A percentile compares a stretch with the other conserved stretches of the same genome.
Evolutionary conservation across 371 early-diverging fungal species (phyloP).

Genomic region (Gilbertella persicaria): DNA sequence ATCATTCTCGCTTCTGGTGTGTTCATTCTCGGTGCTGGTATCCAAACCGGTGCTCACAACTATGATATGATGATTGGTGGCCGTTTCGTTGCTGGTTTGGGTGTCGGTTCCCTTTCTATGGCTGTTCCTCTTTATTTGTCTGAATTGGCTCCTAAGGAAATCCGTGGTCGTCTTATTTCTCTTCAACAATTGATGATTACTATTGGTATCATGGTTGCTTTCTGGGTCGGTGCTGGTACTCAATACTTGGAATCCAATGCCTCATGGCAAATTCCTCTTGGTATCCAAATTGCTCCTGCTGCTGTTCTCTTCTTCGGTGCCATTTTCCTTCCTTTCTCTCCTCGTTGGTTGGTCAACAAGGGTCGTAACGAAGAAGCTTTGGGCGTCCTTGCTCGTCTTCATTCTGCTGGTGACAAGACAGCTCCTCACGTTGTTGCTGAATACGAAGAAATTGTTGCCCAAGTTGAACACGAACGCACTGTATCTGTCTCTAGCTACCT

Average conservation of each 20-base stretch:
- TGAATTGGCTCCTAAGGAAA: slow-evolving; percentile 61
- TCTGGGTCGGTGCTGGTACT: slow-evolving; percentile 49
- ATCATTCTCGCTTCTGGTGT: slow-evolving; percentile 38
- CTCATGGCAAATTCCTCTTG: slow-evolving; percentile 54
- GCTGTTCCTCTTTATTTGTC: slow-evolving; percentile 56
- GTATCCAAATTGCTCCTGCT: slow-evolving; percentile 54
- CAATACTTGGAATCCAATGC: slow-evolving; percentile 24
- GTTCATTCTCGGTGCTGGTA: slow-evolving; percentile 42
- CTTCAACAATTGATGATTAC: slow-evolving; percentile 52
- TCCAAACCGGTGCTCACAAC: slow-evolving; percentile 57
- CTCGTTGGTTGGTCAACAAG: slow-evolving; percentile 56
- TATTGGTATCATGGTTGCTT: slow-evolving; percentile 52
- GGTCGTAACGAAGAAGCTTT: slow-evolving; percentile 79
- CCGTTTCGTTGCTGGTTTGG: slow-evolving; percentile 77
- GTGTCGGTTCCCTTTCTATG: slow-evolving; percentile 78
- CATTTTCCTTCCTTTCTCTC: slow-evolving; percentile 62
- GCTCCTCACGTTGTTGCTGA: slow-evolving; percentile 70
- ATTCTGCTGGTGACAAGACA: slow-evolving; percentile 57
- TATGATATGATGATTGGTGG: slow-evolving; percentile 64
- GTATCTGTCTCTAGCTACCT: slow-evolving; percentile 66
- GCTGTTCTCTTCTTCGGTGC: slow-evolving; percentile 44
- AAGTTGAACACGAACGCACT: slow-evolving; percentile 67
- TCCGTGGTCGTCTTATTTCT: slow-evolving; percentile 54
- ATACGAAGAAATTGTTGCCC: slow-evolving; percentile 73
- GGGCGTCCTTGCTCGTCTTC: slow-evolving; percentile 73